Conservation (phyloP, 805 yeast genomes). For the Cyberlindnera americana region DNA sequence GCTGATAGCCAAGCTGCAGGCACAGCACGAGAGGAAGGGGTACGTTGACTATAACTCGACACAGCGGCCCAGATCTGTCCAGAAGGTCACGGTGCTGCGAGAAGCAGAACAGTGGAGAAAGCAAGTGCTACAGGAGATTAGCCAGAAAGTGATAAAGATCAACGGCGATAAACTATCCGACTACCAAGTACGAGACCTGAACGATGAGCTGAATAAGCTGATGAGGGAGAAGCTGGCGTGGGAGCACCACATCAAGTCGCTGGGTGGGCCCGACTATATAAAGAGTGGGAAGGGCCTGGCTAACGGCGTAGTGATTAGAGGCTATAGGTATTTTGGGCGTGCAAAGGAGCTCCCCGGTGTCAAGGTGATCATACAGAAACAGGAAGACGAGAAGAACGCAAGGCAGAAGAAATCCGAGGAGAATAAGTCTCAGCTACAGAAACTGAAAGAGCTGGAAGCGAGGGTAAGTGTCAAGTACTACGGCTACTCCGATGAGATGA, state of each 20-base stretch:
- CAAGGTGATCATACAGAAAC: slow-evolving; percentile 39
- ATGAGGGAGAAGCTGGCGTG: slow-evolving; percentile 68
- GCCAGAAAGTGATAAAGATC: slow-evolving; percentile 54
- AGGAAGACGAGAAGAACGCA: slow-evolving; percentile 24
- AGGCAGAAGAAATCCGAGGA: slow-evolving; percentile 16
- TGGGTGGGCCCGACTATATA: slow-evolving; percentile 71
- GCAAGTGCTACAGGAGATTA: slow-evolving; percentile 60
- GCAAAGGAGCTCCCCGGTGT: slow-evolving; percentile 81
- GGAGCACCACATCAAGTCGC: slow-evolving; percentile 67
- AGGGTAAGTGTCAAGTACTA: slow-evolving; percentile 38
- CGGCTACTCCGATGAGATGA: slow-evolving; percentile 35
- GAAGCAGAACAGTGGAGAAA: slow-evolving; percentile 73
- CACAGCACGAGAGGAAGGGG: slow-evolving; percentile 45
- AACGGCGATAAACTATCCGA: slow-evolving; percentile 61
- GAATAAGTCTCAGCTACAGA: slow-evolving; percentile 20
- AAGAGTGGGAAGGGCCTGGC: slow-evolving; percentile 25
- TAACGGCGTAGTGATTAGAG: slow-evolving; percentile 21
- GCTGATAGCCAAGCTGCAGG: slow-evolving; percentile 60
- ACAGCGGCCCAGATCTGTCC: slow-evolving; percentile 59
- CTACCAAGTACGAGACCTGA: slow-evolving; percentile 62
- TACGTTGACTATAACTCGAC: slow-evolving; percentile 52
- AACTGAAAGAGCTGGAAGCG: slow-evolving; percentile 25
- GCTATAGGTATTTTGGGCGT: slow-evolving; percentile 68
- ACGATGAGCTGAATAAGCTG: slow-evolving; percentile 67
- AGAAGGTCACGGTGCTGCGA: slow-evolving; percentile 47